phyloP scores from a whole-genome alignment of 352 stramenopile species.

The Globisporangium orthogonon region DNA sequence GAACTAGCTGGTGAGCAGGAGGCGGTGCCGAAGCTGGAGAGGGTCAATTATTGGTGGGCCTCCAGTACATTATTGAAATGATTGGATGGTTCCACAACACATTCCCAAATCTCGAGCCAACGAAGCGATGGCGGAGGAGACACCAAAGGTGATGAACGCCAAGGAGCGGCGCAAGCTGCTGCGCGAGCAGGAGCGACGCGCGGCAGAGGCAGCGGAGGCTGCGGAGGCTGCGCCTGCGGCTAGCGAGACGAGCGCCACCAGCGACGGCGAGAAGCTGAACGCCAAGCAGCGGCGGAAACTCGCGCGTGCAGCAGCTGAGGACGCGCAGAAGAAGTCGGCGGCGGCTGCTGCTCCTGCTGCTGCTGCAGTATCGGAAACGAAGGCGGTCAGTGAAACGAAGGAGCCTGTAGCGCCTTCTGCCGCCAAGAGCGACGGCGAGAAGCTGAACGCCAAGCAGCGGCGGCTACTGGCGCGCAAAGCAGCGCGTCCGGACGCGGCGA shows the following conservation, averaged over 20 bases:
- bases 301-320: constrained; percentile 12
- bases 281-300: constrained; percentile 30
- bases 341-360: background rate
- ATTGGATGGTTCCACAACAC: too few relatives aligned
- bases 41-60: too few relatives aligned
- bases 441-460: constrained; percentile 47
- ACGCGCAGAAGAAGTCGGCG: background rate
- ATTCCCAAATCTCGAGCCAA: too few relatives aligned
- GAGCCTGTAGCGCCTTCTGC: background rate
- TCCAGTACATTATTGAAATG: too few relatives aligned
- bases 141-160: constrained; percentile 51
- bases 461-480: constrained; percentile 42
- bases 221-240: background rate
- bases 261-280: constrained; percentile 14
- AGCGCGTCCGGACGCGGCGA: constrained; percentile 17
- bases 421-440: constrained; percentile 8
- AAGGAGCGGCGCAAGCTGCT: constrained; percentile 75
- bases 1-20: too few relatives aligned
- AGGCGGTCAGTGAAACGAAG: background rate
- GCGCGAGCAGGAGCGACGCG: constrained; percentile 40
- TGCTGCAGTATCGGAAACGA: background rate
- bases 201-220: constrained; percentile 4
- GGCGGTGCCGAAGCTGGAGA: too few relatives aligned
- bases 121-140: background rate
- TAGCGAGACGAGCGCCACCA: background rate